Conservation (phyloP, 2,329 filamentous ascomycete genomes). For the Colletotrichum brevisporum region DNA sequence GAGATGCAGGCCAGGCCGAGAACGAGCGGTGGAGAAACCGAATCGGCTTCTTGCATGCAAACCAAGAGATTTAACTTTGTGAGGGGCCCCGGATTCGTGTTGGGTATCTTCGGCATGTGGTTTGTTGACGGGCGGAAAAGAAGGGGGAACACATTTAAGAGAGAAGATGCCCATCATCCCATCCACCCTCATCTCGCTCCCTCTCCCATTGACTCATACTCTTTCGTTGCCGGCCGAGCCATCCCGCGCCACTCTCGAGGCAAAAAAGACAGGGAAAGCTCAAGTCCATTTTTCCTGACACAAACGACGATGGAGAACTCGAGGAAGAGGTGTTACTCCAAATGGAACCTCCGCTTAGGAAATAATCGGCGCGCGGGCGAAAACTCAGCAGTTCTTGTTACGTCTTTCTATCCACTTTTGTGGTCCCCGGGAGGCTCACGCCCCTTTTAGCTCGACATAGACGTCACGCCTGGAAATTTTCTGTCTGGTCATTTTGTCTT, state of each 20-base stretch:
- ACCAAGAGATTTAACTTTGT: slow-evolving; percentile 12
- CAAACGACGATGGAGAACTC: background rate
- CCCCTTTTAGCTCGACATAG: background rate
- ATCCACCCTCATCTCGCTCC: background rate
- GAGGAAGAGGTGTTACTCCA: slow-evolving; percentile 23
- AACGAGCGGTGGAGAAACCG: slow-evolving; percentile 27
- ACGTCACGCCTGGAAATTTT: background rate
- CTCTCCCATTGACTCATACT: slow-evolving; percentile 32
- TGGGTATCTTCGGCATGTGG: slow-evolving; percentile 27
- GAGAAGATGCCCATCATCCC: background rate
- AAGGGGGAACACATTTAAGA: slow-evolving; percentile 13
- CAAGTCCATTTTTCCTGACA: slow-evolving; percentile 26
- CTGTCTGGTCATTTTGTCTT: background rate
- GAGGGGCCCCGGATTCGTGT: slow-evolving; percentile 36
- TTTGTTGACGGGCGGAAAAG: background rate
- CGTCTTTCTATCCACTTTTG: slow-evolving; percentile 40
- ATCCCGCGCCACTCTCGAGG: slow-evolving; percentile 1
- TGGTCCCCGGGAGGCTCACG: background rate
- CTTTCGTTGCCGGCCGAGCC: slow-evolving; percentile 18
- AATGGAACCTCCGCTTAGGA: slow-evolving; percentile 37
- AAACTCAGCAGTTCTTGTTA: slow-evolving; percentile 41
- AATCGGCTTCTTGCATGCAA: slow-evolving; percentile 18
- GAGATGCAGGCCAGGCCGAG: slow-evolving; percentile 12
- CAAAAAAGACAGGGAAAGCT: background rate
- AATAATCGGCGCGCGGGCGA: slow-evolving; percentile 20